Base-by-base conservation (phyloP, 768 basidiomycete species). In the Rhodotorula toruloides region DNA sequence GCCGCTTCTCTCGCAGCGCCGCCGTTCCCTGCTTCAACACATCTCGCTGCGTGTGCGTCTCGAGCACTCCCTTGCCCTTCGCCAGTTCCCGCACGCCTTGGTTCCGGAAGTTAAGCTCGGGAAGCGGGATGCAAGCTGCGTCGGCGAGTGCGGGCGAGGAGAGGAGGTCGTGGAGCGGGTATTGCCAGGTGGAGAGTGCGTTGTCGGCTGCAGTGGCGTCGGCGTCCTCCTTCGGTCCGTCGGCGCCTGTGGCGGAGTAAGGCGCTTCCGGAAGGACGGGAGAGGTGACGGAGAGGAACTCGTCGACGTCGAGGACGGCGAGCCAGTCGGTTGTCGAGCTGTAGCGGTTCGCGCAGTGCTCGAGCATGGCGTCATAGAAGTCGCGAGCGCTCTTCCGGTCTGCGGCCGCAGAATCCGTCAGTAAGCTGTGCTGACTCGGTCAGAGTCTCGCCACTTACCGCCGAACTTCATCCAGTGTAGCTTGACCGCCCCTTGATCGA, bases 151-250 rank as follows among this genome's bases (percentile, higher is more conserved):
- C 40, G 4, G 46, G 40, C 7, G 52, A 36, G 3, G 27, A 43
- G 54, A 70, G 64, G 31, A 66, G 40, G 49, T 70, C 69, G 61
- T 66, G 69, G 7, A 70, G 61, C 10, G 69, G 64, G 43, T 66
- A 70, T 10, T 49, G 44, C 57, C 62, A 62, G 34, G 46, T 37
- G 8, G 54, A 2, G 32, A 39, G 27, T 2, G 25, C 8, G 29
- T 32, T 42, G 31, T 25, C 49, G 27, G 7, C 6, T 12, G 29
- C 16, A 4, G n/a, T 19, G 10, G 27, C n/a, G 34, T 54, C 52
- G n/a, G 56, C 0, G 1, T 3, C 31, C 10, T 44, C 46, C 9
- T 43, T 7, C 8, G 37, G 3, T 7, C 52, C 32, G 31, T 53
- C 40, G 46, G 25, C 17, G 31, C 39, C 8, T 40, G 11, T n/a